Evolutionary conservation across 495 filamentous ascomycete genomes (phyloP), one percentile per base, ranked within the genome.

Genomic region (Chaetomium tenue): DNA sequence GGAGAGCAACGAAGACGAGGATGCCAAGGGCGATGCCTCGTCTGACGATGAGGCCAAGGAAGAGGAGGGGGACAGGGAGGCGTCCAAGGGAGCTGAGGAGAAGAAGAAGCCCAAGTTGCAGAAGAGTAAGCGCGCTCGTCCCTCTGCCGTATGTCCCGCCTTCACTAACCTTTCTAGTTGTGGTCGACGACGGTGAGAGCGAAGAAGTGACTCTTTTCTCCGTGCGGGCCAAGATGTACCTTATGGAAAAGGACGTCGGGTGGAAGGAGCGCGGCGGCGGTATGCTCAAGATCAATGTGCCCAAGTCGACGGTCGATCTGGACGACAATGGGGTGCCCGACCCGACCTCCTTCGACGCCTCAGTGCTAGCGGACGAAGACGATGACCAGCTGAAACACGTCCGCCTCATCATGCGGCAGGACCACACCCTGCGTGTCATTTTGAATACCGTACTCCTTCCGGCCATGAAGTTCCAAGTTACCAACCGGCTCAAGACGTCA

Each of bases 261-360:
- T 97, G 92, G 92, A 91, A 91, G 70, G 92, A 97, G 75, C 85
- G 92, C 26, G 92, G 92, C 22, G 81, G 87, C 11, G 92, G 92
- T 40, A 87, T 85, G 58, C 83, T 97, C 68, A 93, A 93, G 76
- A 81, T 97, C 71, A 96, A 97, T 69, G 86, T 88, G 12, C 81
- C 84, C n/a, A 74, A 78, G 58, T 70, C 71, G 5, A 82, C 76
- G 65, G 74, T 81, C 22, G 70, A 76, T 18, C 64, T 75, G 20
- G 82, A 87, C 55, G 82, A 85, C 15, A 8, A 28, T 12, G 78
- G 78, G 0, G 60, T 68, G 25, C 69, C 77, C 26, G 71, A 79
- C 30, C 72, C 80, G 7, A 72, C 71, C 22, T 76, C 74, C 12
- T 84, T 84, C 55, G 81, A 83, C 59, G 74, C 74, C n/a, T 83